Conservation (phyloP, 306 rosid species). For the Corylus avellana region DNA sequence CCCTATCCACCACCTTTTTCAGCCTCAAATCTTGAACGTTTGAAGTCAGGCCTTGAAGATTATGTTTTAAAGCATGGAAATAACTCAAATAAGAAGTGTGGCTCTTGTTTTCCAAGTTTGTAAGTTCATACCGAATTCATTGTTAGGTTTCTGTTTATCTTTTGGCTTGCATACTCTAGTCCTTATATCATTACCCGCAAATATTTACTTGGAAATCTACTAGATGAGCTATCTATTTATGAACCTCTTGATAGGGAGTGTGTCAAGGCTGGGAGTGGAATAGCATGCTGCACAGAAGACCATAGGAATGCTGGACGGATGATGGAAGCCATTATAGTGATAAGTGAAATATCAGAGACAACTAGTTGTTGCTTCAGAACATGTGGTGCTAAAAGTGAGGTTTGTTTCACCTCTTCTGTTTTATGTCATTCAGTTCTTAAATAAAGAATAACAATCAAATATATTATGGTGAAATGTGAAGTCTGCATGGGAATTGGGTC, state of each 20-base stretch:
- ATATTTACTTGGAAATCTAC: slow-evolving; percentile 3
- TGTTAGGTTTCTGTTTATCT: slow-evolving; percentile 16
- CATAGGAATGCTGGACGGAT: slow-evolving; percentile 42
- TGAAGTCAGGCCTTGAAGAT: slow-evolving; percentile 74
- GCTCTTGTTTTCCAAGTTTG: slow-evolving; percentile 65
- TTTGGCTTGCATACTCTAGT: slow-evolving; percentile 1
- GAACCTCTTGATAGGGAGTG: slow-evolving; percentile 53
- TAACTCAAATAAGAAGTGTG: slow-evolving; percentile 43
- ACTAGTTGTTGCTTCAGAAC: slow-evolving; percentile 48
- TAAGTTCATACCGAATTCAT: slow-evolving; percentile 38
- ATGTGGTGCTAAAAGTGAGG: slow-evolving; percentile 62
- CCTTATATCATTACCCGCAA: no score
- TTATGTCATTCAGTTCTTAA: slow-evolving; percentile 18
- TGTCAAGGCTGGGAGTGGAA: slow-evolving; percentile 80
- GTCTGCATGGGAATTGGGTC: not conserved
- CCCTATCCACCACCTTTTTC: slow-evolving; percentile 36
- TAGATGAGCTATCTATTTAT: slow-evolving; percentile 16
- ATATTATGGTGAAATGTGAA: not conserved
- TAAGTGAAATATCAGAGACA: slow-evolving; percentile 58
- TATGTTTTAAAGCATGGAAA: slow-evolving; percentile 77
- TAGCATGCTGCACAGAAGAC: slow-evolving; percentile 48
- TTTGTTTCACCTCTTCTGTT: slow-evolving; percentile 27
- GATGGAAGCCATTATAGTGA: slow-evolving; percentile 69
- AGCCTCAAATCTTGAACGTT: slow-evolving; percentile 63
- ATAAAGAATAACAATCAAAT: not conserved